Evolutionary conservation across 2,329 filamentous ascomycete genomes (phyloP), one percentile per base, ranked within the genome.

Genomic region (Dothidotthia symphoricarpi): DNA sequence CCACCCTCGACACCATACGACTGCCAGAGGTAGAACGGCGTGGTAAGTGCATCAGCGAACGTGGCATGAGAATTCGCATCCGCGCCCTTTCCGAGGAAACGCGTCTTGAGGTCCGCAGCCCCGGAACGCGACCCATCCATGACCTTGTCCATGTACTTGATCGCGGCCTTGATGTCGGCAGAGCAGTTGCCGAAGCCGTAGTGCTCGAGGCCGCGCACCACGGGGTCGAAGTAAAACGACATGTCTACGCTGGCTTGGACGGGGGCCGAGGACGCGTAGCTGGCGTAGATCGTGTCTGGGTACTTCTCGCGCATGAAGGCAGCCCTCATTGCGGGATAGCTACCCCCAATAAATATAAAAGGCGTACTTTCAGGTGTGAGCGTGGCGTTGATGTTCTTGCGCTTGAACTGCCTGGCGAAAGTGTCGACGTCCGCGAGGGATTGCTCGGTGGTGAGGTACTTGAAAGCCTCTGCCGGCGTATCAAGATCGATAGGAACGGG

Each of bases 191-290:
- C 61, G 16, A 58, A 69, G 12, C 68, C 67, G 27, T 64, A 57
- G 2, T 40, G 46, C 4, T 69, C 64, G 60, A 78, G 64, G 3
- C 71, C 73, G 9, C 64, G 66, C 47, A 72, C 72, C 2, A 78
- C 55, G 25, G 74, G 70, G 15, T 77, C 73, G 35, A 66, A 77
- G 50, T 76, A 78, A 15, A 68, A 57, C n/a, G 67, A 69, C 69
- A 76, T 74, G 40, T 77, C 67, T n/a, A 72, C 49, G 4, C 57
- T 61, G 3, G 74, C 73, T 47, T 79, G 59, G 0, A 75, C 69
- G 0, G 65, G 64, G 0, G 66, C 64, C 3, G 65, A 67, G 3
- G 64, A 64, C 9, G 65, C 63, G 29, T 53, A 69, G 1, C 53
- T 43, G 3, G 65, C 66, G 39, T 55, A 63, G 15, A 69, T 67